Evolutionary conservation across 1,284 basidiomycete species (phyloP).

Genomic region (Leccinum discolor): DNA sequence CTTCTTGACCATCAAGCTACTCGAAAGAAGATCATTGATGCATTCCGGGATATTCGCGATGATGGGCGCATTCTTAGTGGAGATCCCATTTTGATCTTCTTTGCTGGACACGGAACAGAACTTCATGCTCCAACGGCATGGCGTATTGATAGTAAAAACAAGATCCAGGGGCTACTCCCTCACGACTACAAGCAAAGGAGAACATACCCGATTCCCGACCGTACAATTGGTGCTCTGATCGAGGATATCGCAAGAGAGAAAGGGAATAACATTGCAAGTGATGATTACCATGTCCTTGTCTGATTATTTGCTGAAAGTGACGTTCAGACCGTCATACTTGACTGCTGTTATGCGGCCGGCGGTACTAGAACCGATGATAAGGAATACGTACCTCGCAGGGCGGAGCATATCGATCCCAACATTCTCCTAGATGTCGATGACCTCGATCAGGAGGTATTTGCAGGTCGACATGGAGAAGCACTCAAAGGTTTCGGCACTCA

Average conservation of each 20-base stretch:
- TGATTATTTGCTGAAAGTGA: background rate
- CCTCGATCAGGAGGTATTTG: conserved; percentile 51
- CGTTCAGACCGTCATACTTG: conserved; percentile 50
- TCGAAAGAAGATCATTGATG: conserved; percentile 51
- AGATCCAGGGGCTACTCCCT: conserved; percentile 59
- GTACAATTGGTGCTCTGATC: conserved; percentile 57
- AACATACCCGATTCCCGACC: conserved; percentile 47
- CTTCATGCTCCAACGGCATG: conserved; percentile 53
- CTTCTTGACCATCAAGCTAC: conserved; percentile 56
- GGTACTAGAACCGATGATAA: conserved; percentile 34
- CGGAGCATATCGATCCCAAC: conserved; percentile 43
- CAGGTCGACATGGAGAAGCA: conserved; percentile 27
- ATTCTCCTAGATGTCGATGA: conserved; percentile 38
- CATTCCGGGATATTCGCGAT: conserved; percentile 50
- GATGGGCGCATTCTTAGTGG: conserved; percentile 52
- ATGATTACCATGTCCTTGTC: background rate
- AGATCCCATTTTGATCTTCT: conserved; percentile 64
- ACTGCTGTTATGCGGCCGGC: conserved; percentile 54
- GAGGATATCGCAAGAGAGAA: conserved; percentile 48
- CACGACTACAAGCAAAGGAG: conserved; percentile 50
- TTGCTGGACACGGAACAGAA: conserved; percentile 62
- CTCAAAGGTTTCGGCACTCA: conserved; percentile 44
- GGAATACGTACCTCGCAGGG: conserved; percentile 39
- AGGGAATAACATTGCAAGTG: conserved; percentile 54
- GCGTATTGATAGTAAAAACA: conserved; percentile 22